Base-by-base conservation (phyloP, 2,329 filamentous ascomycete genomes). In the Chaetomiaceae sp. region DNA sequence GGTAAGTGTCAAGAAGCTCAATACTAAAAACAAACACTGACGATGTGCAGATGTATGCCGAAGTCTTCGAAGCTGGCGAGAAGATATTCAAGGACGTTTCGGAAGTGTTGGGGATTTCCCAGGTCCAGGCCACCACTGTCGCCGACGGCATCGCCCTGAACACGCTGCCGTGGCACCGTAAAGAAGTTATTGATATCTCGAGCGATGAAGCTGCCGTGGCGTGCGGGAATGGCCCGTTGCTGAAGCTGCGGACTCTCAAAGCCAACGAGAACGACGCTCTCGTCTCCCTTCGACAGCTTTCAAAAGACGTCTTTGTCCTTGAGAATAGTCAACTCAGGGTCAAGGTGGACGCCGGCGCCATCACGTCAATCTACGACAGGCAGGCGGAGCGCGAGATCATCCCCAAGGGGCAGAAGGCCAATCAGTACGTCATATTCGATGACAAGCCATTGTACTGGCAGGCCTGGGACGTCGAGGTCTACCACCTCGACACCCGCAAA, bases 371-470 rank as follows among this genome's bases (percentile, higher is more conserved):
- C 1, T 85, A 87, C 63, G 93, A 97, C 67, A 75, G 83, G 35
- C 68, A 75, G 39, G 82, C 81, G 9, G 75, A 86, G 21, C 84
- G 92, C 45, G 90, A 99, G 66, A 70, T 95, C 17, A 79, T 99
- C 43, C 78, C 88, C 3, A 71, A 79, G 59, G 82, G 80, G 33
- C 79, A 80, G 20, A 91, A 91, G 66, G 91, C 86, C 20, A 96
- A 95, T 59, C 90, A 96, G 65, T 82, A 93, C 44, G 91, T 97
- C 57, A 83, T 97, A 20, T 97, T 95, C 63, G 93, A 99, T 64
- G 93, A 99, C 71, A 96, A 97, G 71, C 91, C 91, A 19, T 78
- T 96, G 20, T 96, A 95, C 73, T 97, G 90, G 91, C 89, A 96
- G 70, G 91, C 90, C 3, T 96, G 92, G 91, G 92, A 99, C 67